These are phyloP conservation scores for Aspergillus nanangensis DNA, from an alignment of 495 filamentous ascomycete genomes.

Conservation along the genomic window DNA sequence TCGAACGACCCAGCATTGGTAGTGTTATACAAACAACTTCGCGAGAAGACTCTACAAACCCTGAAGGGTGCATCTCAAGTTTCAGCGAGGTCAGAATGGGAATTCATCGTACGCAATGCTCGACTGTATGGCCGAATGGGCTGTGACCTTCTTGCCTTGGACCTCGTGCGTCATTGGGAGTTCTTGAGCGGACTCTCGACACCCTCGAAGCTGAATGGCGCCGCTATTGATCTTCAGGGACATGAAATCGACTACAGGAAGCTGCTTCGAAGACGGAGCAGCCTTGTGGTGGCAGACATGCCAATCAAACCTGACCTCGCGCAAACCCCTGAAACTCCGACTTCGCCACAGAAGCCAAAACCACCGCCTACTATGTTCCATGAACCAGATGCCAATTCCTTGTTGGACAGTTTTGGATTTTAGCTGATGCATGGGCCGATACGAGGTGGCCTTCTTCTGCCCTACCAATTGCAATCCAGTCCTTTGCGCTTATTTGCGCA, in stretches of 20 bases:
- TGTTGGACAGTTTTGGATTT: slow-evolving; percentile 79
- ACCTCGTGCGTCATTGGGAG: slow-evolving; percentile 80
- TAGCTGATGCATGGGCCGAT: slow-evolving; percentile 11
- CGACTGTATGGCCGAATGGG: slow-evolving; percentile 92
- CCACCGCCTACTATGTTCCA: slow-evolving; percentile 77
- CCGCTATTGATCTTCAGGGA: slow-evolving; percentile 27
- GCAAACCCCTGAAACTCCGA: slow-evolving; percentile 15
- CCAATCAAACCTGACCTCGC: slow-evolving; percentile 32
- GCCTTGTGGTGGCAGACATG: slow-evolving; percentile 77
- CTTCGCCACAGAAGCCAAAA: slow-evolving; percentile 48
- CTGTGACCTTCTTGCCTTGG: slow-evolving; percentile 87
- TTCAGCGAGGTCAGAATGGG: slow-evolving; percentile 77
- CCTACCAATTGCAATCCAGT: neutral
- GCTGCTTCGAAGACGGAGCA: slow-evolving; percentile 66
- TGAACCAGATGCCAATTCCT: slow-evolving; percentile 81
- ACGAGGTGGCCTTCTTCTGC: neutral
- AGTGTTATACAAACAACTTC: slow-evolving; percentile 80
- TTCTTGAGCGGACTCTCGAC: slow-evolving; percentile 54
- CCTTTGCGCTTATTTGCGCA: too few species aligned
- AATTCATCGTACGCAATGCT: slow-evolving; percentile 85
- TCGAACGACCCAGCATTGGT: slow-evolving; percentile 87
- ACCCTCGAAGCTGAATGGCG: slow-evolving; percentile 17
- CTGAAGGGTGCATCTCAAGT: slow-evolving; percentile 79
- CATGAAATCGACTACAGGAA: slow-evolving; percentile 57
- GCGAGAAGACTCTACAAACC: slow-evolving; percentile 81